These are phyloP conservation scores for Farysia itapuensis DNA, from an alignment of 1,284 basidiomycete species.

Conservation along the genomic window DNA sequence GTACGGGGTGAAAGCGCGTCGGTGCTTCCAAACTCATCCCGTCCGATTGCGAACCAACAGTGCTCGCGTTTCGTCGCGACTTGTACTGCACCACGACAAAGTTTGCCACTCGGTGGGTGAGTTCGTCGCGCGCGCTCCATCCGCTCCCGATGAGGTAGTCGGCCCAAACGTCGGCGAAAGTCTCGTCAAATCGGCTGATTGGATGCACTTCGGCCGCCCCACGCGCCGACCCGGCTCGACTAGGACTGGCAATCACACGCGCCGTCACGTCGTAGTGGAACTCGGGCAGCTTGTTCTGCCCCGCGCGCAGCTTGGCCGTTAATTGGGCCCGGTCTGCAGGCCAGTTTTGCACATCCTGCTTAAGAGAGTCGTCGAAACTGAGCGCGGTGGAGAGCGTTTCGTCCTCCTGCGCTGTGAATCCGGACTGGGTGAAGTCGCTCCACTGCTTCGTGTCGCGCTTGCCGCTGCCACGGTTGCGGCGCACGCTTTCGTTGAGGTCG, in stretches of 20 bases:
- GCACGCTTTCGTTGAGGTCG: constrained; percentile 51
- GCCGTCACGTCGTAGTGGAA: constrained; percentile 54
- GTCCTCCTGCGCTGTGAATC: constrained; percentile 33
- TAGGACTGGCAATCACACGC: constrained; percentile 32
- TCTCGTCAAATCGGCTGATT: constrained; percentile 50
- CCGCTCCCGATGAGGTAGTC: constrained; percentile 55
- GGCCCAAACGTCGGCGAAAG: constrained; percentile 56
- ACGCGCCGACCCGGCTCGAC: constrained; percentile 8
- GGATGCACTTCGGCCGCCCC: constrained; percentile 22
- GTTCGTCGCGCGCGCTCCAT: constrained; percentile 58
- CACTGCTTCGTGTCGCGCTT: constrained; percentile 46
- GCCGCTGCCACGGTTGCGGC: constrained; percentile 26
- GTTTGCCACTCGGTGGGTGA: constrained; percentile 54
- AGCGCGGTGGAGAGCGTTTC: constrained; percentile 36
- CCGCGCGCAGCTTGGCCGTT: constrained; percentile 31
- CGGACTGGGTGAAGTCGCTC: constrained; percentile 48
- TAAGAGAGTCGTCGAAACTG: constrained; percentile 50
- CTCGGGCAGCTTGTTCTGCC: constrained; percentile 32
- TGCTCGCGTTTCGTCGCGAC: constrained; percentile 30
- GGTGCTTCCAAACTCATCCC: constrained; percentile 16
- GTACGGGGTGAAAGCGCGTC: constrained; percentile 13
- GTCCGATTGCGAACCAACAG: constrained; percentile 28
- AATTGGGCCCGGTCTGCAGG: constrained; percentile 35
- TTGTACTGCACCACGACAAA: constrained; percentile 58
- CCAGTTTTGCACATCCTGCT: constrained; percentile 47